Base-by-base conservation (phyloP, 2,329 filamentous ascomycete species). In the Pseudogymnoascus sp. region DNA sequence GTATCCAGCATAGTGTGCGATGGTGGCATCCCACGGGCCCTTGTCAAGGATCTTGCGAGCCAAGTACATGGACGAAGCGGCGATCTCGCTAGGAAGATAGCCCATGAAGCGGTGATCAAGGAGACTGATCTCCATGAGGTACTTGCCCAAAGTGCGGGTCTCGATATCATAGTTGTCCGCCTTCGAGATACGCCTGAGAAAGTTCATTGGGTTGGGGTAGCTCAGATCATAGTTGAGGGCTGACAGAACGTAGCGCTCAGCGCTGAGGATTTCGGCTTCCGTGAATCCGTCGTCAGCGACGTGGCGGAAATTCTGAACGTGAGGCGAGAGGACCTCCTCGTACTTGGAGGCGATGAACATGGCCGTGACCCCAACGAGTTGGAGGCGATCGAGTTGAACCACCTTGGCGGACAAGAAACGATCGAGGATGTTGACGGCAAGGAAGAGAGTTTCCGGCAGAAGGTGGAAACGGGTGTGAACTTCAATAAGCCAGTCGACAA, bases 291-390 rank as follows among this genome's bases (percentile, higher is more conserved):
- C 92, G 72, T 99, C 94, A 72, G 94, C 92, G 69, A 99, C 92
- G 71, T 96, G 91, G 70, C 90, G 90, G 82, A 99, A 99, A 62
- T 97, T 97, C 75, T 90, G 88, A 39, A 99, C 92, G 69, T 97
- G 93, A 52, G 94, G 94, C 9, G 94, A 97, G 60, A 99, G 84
- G 59, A 99, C 92, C 75, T 99, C 94, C 77, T 99, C 93, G 74
- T 97, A 99, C 80, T 99, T 99, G 72, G 93, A 95, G 11, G 94
- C 94, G 72, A 97, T 96, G 80, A 97, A 97, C 94, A 99, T 97
- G 75, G 93, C 94, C 23, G 94, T 96, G 71, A 97, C 92, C 72
- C 94, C 94, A 63, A 99, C 94, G 7, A 99, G 84, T 77, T 99
- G 94, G 5, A 99, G 87, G 65, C 92, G 92, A 75, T 97, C 93